These are phyloP conservation scores for Gossypium gossypioides DNA, from an alignment of 441 rosid species.

Conservation along the genomic window DNA sequence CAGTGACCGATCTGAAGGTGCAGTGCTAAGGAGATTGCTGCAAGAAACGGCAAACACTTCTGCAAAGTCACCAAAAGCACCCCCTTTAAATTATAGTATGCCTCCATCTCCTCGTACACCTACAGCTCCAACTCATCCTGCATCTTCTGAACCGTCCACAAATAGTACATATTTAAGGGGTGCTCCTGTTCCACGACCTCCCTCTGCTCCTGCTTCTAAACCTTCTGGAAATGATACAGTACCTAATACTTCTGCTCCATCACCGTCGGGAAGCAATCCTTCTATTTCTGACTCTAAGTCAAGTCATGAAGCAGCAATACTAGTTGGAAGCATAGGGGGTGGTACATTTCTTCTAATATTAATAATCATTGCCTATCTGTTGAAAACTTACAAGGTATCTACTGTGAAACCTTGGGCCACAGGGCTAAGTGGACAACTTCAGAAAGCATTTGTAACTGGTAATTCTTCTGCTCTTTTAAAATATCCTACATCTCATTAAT, in stretches of 20 bases:
- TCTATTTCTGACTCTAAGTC: slow-evolving; percentile 7
- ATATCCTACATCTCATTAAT: too few species aligned
- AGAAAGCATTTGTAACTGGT: slow-evolving; percentile 59
- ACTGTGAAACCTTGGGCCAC: slow-evolving; percentile 70
- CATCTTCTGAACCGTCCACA: background rate
- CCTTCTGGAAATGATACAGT: background rate
- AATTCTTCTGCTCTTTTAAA: slow-evolving; percentile 16
- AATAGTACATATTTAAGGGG: background rate
- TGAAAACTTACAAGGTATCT: slow-evolving; percentile 24
- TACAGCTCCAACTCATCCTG: background rate
- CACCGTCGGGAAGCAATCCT: background rate
- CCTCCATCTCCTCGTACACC: background rate
- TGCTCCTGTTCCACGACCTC: slow-evolving; percentile 9
- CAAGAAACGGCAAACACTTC: background rate
- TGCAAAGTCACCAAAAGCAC: background rate
- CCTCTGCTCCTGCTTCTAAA: slow-evolving; percentile 4
- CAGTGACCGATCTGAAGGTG: slow-evolving; percentile 20
- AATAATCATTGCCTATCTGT: slow-evolving; percentile 22
- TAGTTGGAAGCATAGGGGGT: slow-evolving; percentile 27
- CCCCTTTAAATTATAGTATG: background rate
- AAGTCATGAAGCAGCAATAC: background rate
- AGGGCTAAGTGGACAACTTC: slow-evolving; percentile 66
- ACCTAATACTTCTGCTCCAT: background rate
- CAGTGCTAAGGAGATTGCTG: slow-evolving; percentile 35
- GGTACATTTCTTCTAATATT: slow-evolving; percentile 21